Percentiles rank a stretch among this genome's conserved stretches.
Conservation (phyloP, 495 filamentous ascomycete species). For the Amorphotheca resinae region DNA sequence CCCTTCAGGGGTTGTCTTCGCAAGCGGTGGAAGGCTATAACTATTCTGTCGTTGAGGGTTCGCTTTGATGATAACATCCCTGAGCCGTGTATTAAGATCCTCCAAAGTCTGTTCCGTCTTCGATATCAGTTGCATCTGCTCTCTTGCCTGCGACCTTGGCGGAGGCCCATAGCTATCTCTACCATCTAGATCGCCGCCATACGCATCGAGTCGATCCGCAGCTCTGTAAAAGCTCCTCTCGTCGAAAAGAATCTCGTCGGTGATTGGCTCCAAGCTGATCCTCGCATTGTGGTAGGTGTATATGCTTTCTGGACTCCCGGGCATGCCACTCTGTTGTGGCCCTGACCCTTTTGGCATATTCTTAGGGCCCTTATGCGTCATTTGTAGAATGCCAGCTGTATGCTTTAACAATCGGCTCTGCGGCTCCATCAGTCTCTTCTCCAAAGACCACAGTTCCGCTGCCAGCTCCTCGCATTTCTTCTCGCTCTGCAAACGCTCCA, state of each 20-base stretch:
- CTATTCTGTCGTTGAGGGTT: slow-evolving; percentile 34
- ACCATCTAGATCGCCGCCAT: slow-evolving; percentile 1
- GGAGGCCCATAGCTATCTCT: neutral
- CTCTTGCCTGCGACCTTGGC: slow-evolving; percentile 19
- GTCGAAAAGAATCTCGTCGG: slow-evolving; percentile 50
- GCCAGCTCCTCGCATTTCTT: slow-evolving; percentile 78
- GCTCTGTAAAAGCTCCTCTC: slow-evolving; percentile 68
- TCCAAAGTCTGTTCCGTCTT: slow-evolving; percentile 59
- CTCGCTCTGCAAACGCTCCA: slow-evolving; percentile 60
- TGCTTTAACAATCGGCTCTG: slow-evolving; percentile 71
- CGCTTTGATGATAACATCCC: slow-evolving; percentile 51
- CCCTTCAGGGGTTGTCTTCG: slow-evolving; percentile 13
- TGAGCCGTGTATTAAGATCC: slow-evolving; percentile 55
- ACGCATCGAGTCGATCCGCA: slow-evolving; percentile 41
- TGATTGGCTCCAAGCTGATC: slow-evolving; percentile 33
- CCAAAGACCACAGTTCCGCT: slow-evolving; percentile 62
- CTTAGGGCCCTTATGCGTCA: slow-evolving; percentile 60
- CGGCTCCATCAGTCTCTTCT: slow-evolving; percentile 57
- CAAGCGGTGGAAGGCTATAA: slow-evolving; percentile 25
- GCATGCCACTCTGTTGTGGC: slow-evolving; percentile 32
- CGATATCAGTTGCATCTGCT: slow-evolving; percentile 32
- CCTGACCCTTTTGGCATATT: slow-evolving; percentile 16
- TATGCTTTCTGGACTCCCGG: slow-evolving; percentile 56
- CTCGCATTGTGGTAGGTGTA: slow-evolving; percentile 44
- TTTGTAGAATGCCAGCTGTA: slow-evolving; percentile 79